A percentile compares a stretch with the other conserved stretches of the same genome.
Conservation (phyloP, 805 yeast genomes). For the Suhomyces emberorum region DNA sequence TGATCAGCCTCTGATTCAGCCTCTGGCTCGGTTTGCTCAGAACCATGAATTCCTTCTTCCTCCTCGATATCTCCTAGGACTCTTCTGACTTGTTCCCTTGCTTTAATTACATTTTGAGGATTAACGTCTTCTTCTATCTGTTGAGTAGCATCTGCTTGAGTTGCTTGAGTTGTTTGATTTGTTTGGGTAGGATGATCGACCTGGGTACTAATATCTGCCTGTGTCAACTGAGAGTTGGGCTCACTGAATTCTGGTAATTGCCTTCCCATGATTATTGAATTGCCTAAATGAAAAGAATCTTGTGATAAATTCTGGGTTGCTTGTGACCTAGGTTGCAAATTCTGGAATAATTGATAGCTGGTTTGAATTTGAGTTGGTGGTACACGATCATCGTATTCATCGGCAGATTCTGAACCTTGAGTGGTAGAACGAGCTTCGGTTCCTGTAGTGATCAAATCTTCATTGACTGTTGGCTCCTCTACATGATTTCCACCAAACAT, state of each 20-base stretch:
- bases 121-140: slow-evolving; percentile 6
- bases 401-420: background rate
- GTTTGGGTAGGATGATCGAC: slow-evolving; percentile 17
- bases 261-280: slow-evolving; percentile 7
- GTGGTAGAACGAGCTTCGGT: background rate
- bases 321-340: slow-evolving; percentile 23
- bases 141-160: background rate
- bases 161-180: slow-evolving; percentile 6
- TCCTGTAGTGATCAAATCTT: slow-evolving; percentile 14
- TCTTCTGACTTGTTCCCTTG: slow-evolving; percentile 15
- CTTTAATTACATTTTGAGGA: slow-evolving; percentile 17
- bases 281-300: slow-evolving; percentile 8
- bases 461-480: slow-evolving; percentile 9
- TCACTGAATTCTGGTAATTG: slow-evolving; percentile 19
- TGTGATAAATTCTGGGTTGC: slow-evolving; percentile 1
- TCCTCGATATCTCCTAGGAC: slow-evolving; percentile 9
- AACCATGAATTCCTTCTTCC: slow-evolving; percentile 14
- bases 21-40: slow-evolving; percentile 10
- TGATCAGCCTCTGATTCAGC: slow-evolving; percentile 22
- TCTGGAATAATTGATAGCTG: slow-evolving; percentile 21
- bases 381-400: background rate
- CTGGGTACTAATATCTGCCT: slow-evolving; percentile 14
- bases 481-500: slow-evolving; percentile 24
- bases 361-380: background rate
- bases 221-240: slow-evolving; percentile 7